These are phyloP conservation scores for Eutreptiella sp. DNA, from an alignment of 208 protist genomes.

Conservation along the genomic window DNA sequence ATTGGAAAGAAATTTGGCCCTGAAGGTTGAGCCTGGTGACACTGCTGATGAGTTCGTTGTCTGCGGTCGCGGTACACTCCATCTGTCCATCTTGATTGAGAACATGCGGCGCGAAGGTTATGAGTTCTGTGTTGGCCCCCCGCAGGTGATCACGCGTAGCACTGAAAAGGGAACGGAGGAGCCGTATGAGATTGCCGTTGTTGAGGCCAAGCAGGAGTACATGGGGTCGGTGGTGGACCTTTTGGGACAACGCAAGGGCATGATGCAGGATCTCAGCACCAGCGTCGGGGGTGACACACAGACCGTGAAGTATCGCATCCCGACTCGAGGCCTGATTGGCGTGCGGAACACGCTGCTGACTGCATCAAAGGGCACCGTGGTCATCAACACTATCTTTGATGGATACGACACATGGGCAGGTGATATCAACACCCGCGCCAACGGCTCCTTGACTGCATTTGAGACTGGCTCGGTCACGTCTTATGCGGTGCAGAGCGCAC, in stretches of 20 bases:
- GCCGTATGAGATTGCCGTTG: slow-evolving; percentile 57
- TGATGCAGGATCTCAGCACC: slow-evolving; percentile 39
- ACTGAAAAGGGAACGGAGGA: slow-evolving; percentile 62
- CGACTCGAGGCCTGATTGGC: slow-evolving; percentile 48
- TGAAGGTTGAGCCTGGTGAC: slow-evolving; percentile 53
- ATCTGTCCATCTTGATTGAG: slow-evolving; percentile 94
- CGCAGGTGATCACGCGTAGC: slow-evolving; percentile 69
- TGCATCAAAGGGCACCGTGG: slow-evolving; percentile 41
- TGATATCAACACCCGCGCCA: slow-evolving; percentile 38
- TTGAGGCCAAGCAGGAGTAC: slow-evolving; percentile 49
- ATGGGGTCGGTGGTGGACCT: slow-evolving; percentile 42
- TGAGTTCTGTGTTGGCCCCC: slow-evolving; percentile 90
- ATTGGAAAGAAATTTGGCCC: slow-evolving; percentile 83
- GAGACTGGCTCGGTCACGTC: slow-evolving; percentile 38
- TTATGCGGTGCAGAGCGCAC: slow-evolving; percentile 44
- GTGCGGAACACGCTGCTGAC: slow-evolving; percentile 32
- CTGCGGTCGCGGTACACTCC: slow-evolving; percentile 87
- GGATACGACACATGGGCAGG: slow-evolving; percentile 42
- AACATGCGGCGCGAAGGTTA: slow-evolving; percentile 94
- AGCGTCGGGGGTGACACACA: slow-evolving; percentile 29
- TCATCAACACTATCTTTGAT: slow-evolving; percentile 46
- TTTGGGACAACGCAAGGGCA: slow-evolving; percentile 35
- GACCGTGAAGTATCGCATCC: slow-evolving; percentile 39
- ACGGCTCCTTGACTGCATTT: slow-evolving; percentile 53
- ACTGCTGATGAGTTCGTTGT: slow-evolving; percentile 62